Percentiles rank a stretch among this genome's conserved stretches.
Conservation (phyloP, 2,329 filamentous ascomycete genomes). For the Geosmithia putterillii region DNA sequence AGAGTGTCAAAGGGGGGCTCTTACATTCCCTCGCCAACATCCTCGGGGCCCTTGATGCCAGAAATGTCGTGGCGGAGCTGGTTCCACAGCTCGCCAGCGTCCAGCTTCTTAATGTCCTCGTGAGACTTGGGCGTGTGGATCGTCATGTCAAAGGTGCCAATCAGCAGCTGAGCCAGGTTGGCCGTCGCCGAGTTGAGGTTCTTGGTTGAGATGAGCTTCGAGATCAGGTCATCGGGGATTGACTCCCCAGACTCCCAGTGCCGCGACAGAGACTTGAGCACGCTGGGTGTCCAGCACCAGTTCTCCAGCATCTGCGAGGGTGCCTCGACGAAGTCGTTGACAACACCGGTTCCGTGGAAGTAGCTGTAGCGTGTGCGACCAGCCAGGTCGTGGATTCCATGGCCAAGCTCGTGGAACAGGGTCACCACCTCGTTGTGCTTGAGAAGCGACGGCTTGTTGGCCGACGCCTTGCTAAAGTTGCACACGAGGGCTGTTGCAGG, state of each 20-base stretch:
- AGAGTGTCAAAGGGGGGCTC: constrained; percentile 10
- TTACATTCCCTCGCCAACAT: constrained; percentile 42
- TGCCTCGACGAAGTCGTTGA: constrained; percentile 59
- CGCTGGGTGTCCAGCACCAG: constrained; percentile 60
- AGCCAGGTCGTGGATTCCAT: constrained; percentile 59
- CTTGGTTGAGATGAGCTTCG: constrained; percentile 64
- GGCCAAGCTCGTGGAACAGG: constrained; percentile 66
- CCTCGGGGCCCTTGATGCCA: constrained; percentile 63
- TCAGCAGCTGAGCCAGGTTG: constrained; percentile 68
- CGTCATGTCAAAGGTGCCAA: constrained; percentile 76
- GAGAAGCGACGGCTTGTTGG: constrained; percentile 63
- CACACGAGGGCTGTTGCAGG: constrained; percentile 71
- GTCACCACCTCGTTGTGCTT: constrained; percentile 79
- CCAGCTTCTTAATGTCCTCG: constrained; percentile 51
- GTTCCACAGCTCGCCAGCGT: constrained; percentile 60
- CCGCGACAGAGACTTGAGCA: constrained; percentile 53
- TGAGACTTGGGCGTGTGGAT: constrained; percentile 62
- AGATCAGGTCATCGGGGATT: constrained; percentile 64
- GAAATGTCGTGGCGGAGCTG: constrained; percentile 57
- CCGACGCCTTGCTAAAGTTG: constrained; percentile 73
- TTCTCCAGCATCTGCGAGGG: constrained; percentile 66
- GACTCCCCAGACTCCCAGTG: constrained; percentile 60
- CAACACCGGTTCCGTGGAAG: constrained; percentile 56
- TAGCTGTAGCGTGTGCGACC: constrained; percentile 49
- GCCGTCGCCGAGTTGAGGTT: constrained; percentile 72